Conservation (phyloP, 768 basidiomycete species). For the Naganishia randhawae region DNA sequence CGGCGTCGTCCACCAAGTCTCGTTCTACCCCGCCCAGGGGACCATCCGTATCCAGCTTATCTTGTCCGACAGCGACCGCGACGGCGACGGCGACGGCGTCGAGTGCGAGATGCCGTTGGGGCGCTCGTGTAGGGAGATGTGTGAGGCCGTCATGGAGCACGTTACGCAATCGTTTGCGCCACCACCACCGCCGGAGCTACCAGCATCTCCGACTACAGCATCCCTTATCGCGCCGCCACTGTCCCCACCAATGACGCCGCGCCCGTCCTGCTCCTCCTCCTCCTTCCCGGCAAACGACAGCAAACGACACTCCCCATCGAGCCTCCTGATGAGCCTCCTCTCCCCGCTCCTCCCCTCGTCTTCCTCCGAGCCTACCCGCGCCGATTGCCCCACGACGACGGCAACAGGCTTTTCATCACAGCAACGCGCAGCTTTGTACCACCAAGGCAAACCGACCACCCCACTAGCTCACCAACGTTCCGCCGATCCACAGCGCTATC, state of each 20-base stretch:
- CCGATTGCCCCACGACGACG: not conserved
- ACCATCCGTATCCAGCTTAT: constrained; percentile 39
- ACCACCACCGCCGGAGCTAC: not conserved
- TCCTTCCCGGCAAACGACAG: not conserved
- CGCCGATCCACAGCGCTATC: constrained; percentile 37
- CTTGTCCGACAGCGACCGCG: not conserved
- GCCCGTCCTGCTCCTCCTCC: no score
- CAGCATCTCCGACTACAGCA: no score
- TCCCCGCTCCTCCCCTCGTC: constrained; percentile 35
- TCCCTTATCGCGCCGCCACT: constrained; percentile 1
- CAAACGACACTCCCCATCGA: constrained; percentile 35
- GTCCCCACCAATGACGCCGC: not conserved
- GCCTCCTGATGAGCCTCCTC: constrained; percentile 46
- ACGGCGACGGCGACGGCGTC: constrained; percentile 38
- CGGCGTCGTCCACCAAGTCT: constrained; percentile 50
- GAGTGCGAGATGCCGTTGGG: constrained; percentile 37
- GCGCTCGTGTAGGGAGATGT: constrained; percentile 30
- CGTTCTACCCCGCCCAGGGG: constrained; percentile 42
- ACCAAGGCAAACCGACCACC: constrained; percentile 15
- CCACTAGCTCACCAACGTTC: not conserved
- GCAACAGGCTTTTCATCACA: not conserved
- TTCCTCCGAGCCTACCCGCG: constrained; percentile 23
- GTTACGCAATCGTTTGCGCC: constrained; percentile 47
- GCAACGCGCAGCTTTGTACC: not conserved
- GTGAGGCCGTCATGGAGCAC: constrained; percentile 41